Base-by-base conservation (phyloP, 2,329 filamentous ascomycete genomes). In the Epichloe uncinata region DNA sequence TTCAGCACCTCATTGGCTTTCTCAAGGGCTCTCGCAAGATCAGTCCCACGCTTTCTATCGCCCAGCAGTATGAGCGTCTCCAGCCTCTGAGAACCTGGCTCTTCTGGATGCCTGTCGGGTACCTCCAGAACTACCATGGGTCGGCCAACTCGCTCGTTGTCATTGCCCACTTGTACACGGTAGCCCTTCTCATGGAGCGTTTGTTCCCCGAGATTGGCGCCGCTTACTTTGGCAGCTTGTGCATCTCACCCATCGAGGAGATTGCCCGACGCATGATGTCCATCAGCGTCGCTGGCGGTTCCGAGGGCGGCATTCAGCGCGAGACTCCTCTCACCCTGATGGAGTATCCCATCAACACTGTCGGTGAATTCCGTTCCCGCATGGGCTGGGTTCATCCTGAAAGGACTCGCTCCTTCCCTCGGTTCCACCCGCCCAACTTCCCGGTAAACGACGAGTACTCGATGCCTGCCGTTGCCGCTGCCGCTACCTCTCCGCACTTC, bases 151-250 rank as follows among this genome's bases (percentile, higher is more conserved):
- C 88, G 1, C 74, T 96, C 56, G 75, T 95, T 48, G 82, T 94
- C 54, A 82, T 97, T 49, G 86, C 89, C 11, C 87, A 97, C 63
- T 88, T 95, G 65, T 97, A 95, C 69, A 90, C 87, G 0, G 81
- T 89, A 16, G 89, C 88, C 3, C 74, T 97, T 52, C 80, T 88
- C 38, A 79, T 97, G 68, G 90, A 96, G 68, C 87, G 88, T 15
- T 77, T 96, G 53, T 96, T 95, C 64, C 89, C 90, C 3, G 88
- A 94, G 63, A 84, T 96, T 57, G 90, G 89, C 44, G 84, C 88
- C 18, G 84, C 88, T 45, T 95, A 96, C 66, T 89, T 91, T 58
- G 86, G 85, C 45, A 85, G 82, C 57, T 74, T 95, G 56, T 84
- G 87, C 15, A 77, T 95, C 43, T 74, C 77, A 2, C 88, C 90